Percentiles rank a stretch among this genome's conserved stretches.
Conservation (phyloP, 768 basidiomycete genomes). For the Agaricus subrufescens region DNA sequence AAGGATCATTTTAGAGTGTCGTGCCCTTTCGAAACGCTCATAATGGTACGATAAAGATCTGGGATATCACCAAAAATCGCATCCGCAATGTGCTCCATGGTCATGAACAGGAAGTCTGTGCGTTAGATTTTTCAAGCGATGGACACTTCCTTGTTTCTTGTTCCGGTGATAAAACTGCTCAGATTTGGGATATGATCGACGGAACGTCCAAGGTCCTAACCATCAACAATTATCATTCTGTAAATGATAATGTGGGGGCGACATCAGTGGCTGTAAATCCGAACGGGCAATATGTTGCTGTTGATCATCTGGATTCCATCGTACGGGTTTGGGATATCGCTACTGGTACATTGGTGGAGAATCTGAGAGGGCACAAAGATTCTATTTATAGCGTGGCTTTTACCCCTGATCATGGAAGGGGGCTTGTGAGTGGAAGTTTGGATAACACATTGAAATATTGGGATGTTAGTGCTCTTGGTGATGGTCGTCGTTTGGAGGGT, state of each 20-base stretch:
- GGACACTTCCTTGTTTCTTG: constrained; percentile 84
- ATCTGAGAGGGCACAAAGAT: constrained; percentile 70
- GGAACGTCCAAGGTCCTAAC: constrained; percentile 32
- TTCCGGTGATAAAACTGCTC: constrained; percentile 55
- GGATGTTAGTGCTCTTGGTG: constrained; percentile 75
- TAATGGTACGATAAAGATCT: constrained; percentile 61
- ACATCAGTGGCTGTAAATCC: constrained; percentile 73
- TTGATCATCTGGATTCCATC: constrained; percentile 63
- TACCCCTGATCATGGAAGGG: constrained; percentile 86
- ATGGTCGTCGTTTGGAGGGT: constrained; percentile 35
- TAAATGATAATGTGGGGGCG: constrained; percentile 49
- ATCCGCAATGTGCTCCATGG: constrained; percentile 78
- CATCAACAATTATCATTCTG: constrained; percentile 37
- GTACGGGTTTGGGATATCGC: constrained; percentile 75
- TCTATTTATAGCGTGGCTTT: constrained; percentile 87
- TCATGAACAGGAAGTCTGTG: constrained; percentile 88
- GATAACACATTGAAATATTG: constrained; percentile 83
- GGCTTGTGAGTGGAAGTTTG: constrained; percentile 82
- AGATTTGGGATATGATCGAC: constrained; percentile 35
- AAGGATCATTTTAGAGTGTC: constrained; percentile 16
- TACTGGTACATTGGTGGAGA: constrained; percentile 59
- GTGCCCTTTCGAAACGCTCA: neutral
- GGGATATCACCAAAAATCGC: constrained; percentile 77
- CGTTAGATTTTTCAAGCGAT: constrained; percentile 80
- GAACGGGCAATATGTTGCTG: constrained; percentile 59